A percentile compares a stretch with the other conserved stretches of the same genome.
Conservation (phyloP, 192 early-diverging fungal genomes). For the Backusella macrospora region DNA sequence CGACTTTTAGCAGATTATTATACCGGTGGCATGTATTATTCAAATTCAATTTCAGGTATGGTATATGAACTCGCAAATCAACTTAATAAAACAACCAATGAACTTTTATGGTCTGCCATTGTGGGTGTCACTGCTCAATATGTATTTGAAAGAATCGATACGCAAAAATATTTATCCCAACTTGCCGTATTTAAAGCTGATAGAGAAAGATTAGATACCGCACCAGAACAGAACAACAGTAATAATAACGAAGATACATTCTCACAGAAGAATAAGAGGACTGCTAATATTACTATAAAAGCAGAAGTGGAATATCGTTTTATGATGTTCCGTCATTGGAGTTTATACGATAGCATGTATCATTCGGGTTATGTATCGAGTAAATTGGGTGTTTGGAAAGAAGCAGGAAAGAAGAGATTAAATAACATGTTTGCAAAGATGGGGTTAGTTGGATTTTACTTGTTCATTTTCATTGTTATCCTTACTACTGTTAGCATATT, state of each 20-base stretch:
- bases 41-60: slow-evolving; percentile 71
- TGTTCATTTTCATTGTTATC: too few species aligned
- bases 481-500: neutral
- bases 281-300: slow-evolving; percentile 56
- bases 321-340: slow-evolving; percentile 92
- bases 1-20: slow-evolving; percentile 75
- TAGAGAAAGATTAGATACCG: slow-evolving; percentile 58
- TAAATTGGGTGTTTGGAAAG: slow-evolving; percentile 88
- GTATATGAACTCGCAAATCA: slow-evolving; percentile 76
- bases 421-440: slow-evolving; percentile 86
- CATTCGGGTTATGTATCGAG: slow-evolving; percentile 87
- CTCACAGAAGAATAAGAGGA: slow-evolving; percentile 19
- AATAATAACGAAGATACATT: neutral
- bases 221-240: neutral
- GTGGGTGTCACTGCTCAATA: slow-evolving; percentile 82
- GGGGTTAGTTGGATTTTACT: slow-evolving; percentile 56
- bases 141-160: slow-evolving; percentile 70
- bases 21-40: slow-evolving; percentile 74
- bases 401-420: slow-evolving; percentile 77
- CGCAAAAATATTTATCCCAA: slow-evolving; percentile 63
- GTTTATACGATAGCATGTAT: slow-evolving; percentile 83
- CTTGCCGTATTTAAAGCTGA: slow-evolving; percentile 71
- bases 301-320: slow-evolving; percentile 83
- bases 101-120: slow-evolving; percentile 85
- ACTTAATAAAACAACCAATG: slow-evolving; percentile 67